Evolutionary conservation across 495 filamentous ascomycete genomes (phyloP).

Genomic region (Xylaria longipes): DNA sequence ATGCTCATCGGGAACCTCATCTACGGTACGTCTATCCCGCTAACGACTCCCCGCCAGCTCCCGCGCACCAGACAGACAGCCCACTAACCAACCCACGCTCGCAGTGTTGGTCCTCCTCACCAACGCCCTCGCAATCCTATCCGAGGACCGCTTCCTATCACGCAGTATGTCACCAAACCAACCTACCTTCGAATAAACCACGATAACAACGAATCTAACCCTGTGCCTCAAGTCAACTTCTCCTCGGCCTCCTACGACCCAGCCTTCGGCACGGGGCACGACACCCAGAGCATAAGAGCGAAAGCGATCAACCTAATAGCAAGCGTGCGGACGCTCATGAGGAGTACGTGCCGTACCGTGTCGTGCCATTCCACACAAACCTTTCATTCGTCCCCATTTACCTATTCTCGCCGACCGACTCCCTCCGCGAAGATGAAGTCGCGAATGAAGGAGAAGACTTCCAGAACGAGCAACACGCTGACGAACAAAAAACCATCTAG

Average conservation of each 20-base stretch:
- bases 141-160: slow-evolving; percentile 96
- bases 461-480: neutral
- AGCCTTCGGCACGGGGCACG: slow-evolving; percentile 73
- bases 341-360: slow-evolving; percentile 69
- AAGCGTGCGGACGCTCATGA: slow-evolving; percentile 90
- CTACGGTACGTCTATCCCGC: slow-evolving; percentile 59
- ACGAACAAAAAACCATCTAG: slow-evolving; percentile 53
- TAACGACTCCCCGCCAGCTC: neutral
- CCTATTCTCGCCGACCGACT: neutral
- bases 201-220: slow-evolving; percentile 2
- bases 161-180: slow-evolving; percentile 69
- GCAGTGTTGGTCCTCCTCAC: slow-evolving; percentile 82
- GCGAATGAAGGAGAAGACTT: neutral
- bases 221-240: slow-evolving; percentile 74
- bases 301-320: slow-evolving; percentile 89
- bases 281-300: slow-evolving; percentile 78
- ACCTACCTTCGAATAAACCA: neutral
- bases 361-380: neutral
- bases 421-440: neutral
- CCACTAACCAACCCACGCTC: slow-evolving; percentile 24
- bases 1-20: slow-evolving; percentile 76
- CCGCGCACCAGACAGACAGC: neutral
- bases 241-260: slow-evolving; percentile 69
- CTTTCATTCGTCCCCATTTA: neutral
- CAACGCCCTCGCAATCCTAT: slow-evolving; percentile 94